Conservation (phyloP, 2,329 filamentous ascomycete species). For the Botryotinia calthae region DNA sequence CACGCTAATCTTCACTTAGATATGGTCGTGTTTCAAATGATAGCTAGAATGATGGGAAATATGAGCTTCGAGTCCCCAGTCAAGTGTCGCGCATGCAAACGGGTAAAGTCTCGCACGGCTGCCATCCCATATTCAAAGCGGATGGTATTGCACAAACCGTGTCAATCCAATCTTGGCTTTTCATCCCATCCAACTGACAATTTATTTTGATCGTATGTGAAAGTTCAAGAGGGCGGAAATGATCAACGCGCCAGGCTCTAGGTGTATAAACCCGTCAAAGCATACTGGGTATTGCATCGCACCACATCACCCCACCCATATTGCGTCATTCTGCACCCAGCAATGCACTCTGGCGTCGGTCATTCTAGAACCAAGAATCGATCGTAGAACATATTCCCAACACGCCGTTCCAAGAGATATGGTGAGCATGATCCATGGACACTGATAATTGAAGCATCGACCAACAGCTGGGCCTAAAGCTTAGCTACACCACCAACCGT, state of each 20-base stretch:
- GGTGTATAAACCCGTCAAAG: not conserved
- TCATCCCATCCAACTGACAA: not conserved
- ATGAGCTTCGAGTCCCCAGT: not conserved
- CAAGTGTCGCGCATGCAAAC: not conserved
- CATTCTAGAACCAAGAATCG: too few species aligned
- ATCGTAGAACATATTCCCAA: not conserved
- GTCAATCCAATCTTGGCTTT: not conserved
- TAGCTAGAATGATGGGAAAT: not conserved
- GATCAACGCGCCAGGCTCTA: not conserved
- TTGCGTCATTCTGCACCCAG: not conserved
- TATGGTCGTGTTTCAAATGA: not conserved
- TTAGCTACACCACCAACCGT: not conserved
- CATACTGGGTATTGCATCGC: not conserved
- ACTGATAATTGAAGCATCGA: not conserved
- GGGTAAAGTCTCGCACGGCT: constrained; percentile 6
- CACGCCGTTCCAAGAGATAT: not conserved
- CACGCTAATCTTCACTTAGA: not conserved
- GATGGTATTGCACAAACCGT: not conserved
- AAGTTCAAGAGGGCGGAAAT: not conserved
- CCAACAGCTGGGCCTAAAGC: not conserved
- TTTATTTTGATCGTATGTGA: not conserved
- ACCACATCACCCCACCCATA: not conserved
- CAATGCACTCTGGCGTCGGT: not conserved
- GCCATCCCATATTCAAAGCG: constrained; percentile 17
- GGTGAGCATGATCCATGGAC: not conserved